Evolutionary conservation across 805 yeast species (phyloP), one percentile per base, ranked within the genome.

Genomic region (Teunomyces stri): DNA sequence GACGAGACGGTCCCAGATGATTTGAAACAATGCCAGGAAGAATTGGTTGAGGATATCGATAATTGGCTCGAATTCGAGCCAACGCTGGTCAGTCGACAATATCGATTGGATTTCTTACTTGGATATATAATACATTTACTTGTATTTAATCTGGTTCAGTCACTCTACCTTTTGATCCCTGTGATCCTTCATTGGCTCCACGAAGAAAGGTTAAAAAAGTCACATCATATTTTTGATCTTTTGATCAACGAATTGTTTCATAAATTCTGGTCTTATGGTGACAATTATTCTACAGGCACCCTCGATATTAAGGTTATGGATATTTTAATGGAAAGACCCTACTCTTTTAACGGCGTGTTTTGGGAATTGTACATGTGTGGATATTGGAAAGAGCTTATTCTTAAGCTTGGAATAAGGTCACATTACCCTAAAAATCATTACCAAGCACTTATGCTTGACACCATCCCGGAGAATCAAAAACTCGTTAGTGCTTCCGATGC

Each of bases 41-140:
- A 56, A 12, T 55, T 70, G 20, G 48, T 57, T 9, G 68, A 68
- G 36, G 74, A 69, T 42, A 62, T 71, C 2, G 74, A 69, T 45
- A 56, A 51, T 10, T 71, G 75, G 75, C 58, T 72, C 7, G 61
- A 53, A 27, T 52, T 66, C 52, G 70, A 68, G 30, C 74, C 74
- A 1, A 31, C 39, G 10, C 28, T 55, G 9, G 49, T 68, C 7
- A 54, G 57, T n/a, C 39, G 42, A 5, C 18, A 46, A 0, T 58
- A 68, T 48, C 57, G 63, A 21, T 38, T 43, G 13, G 64, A 61
- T 20, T 48, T 70, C 7, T 46, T 70, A 11, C 34, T 64, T 2
- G 75, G 75, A 1, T 72, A 72, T 48, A 42, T 71, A 11, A 38
- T 67, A 4, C 72, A 69, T 39, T 46, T 71, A 16, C 43, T 70